These are phyloP conservation scores for Diaporthe sp. DNA, from an alignment of 2,329 filamentous ascomycete species.

Conservation along the genomic window DNA sequence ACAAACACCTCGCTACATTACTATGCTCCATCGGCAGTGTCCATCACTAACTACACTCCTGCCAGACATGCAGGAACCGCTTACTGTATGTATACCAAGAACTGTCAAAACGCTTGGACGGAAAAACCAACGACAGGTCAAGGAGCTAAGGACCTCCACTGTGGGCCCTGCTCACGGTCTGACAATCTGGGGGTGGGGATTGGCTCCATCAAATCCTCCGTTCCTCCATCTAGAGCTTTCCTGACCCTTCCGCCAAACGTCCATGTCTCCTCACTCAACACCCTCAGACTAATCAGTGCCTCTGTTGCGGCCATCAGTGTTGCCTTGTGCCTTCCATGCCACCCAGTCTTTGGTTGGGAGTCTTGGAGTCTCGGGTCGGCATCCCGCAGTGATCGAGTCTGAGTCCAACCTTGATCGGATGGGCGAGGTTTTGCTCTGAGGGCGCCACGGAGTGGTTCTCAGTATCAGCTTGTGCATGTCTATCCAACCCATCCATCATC, in stretches of 20 bases:
- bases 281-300: not conserved
- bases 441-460: not conserved
- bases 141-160: slow-evolving; percentile 15
- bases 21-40: not conserved
- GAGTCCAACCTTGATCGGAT: not conserved
- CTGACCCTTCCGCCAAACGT: not conserved
- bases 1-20: not conserved
- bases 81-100: not conserved
- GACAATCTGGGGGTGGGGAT: slow-evolving; percentile 19
- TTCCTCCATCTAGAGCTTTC: not conserved
- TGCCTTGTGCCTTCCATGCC: not conserved
- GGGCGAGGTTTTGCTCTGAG: not conserved
- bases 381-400: not conserved
- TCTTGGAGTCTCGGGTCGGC: not conserved
- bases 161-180: slow-evolving; percentile 3
- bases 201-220: not conserved
- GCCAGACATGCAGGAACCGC: not conserved
- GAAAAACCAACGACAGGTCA: not conserved
- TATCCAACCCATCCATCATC: not conserved
- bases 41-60: not conserved
- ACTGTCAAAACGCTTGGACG: slow-evolving; percentile 12
- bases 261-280: not conserved
- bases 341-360: not conserved
- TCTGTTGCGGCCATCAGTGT: not conserved
- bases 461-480: not conserved